A percentile compares a stretch with the other conserved stretches of the same genome.
These are phyloP conservation scores for Syncephalastrum contaminatum DNA, from an alignment of 371 early-diverging fungal species.

Conservation along the genomic window DNA sequence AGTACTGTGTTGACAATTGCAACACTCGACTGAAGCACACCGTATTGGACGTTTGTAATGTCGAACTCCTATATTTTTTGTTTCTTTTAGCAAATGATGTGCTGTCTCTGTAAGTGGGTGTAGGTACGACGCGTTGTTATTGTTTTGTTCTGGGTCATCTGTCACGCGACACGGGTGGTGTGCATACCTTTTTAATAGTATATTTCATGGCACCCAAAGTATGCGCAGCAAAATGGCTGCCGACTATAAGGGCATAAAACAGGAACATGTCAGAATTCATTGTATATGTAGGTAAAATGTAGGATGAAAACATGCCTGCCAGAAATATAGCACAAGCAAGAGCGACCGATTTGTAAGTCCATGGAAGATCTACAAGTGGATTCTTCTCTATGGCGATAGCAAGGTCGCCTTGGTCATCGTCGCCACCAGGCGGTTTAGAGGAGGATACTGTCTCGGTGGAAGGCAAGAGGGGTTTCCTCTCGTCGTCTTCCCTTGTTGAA, in stretches of 20 bases:
- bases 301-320: slow-evolving; percentile 38
- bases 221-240: slow-evolving; percentile 69
- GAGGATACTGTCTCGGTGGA: too few relatives aligned
- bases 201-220: slow-evolving; percentile 65
- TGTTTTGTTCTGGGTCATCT: background rate
- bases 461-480: too few relatives aligned
- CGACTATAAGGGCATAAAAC: slow-evolving; percentile 27
- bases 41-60: slow-evolving; percentile 70
- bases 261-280: background rate
- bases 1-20: slow-evolving; percentile 68
- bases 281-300: background rate
- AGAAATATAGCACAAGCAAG: slow-evolving; percentile 55
- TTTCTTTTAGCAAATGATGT: background rate
- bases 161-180: background rate
- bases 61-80: slow-evolving; percentile 46
- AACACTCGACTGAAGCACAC: slow-evolving; percentile 68
- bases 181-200: slow-evolving; percentile 54
- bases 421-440: too few relatives aligned
- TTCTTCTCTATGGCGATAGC: slow-evolving; percentile 1
- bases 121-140: too few relatives aligned
- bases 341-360: slow-evolving; percentile 59
- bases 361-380: slow-evolving; percentile 36
- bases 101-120: too few relatives aligned
- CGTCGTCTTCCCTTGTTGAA: too few relatives aligned
- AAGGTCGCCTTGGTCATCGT: too few relatives aligned